Evolutionary conservation across 2,329 filamentous ascomycete genomes (phyloP).

Genomic region (Septoria petroselini): DNA sequence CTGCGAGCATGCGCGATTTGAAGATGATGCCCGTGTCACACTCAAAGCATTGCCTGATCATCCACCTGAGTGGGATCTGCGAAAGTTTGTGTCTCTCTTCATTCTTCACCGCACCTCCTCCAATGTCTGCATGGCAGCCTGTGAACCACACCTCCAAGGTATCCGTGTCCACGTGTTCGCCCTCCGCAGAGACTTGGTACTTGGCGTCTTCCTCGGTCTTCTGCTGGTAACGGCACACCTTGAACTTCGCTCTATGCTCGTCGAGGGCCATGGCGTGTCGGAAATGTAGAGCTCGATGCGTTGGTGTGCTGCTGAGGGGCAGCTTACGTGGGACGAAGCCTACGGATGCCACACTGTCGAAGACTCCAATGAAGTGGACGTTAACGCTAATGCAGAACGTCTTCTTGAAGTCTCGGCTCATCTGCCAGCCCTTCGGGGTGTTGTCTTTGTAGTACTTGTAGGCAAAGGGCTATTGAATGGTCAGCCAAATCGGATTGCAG

Average conservation of each 20-base stretch:
- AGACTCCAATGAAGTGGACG: constrained; percentile 47
- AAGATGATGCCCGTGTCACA: constrained; percentile 49
- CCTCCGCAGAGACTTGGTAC: constrained; percentile 24
- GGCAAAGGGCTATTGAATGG: constrained; percentile 37
- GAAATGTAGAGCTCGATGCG: constrained; percentile 40
- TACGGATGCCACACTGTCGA: constrained; percentile 45
- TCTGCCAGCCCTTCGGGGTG: constrained; percentile 40
- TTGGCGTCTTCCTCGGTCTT: constrained; percentile 27
- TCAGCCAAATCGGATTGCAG: background rate
- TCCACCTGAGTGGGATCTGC: constrained; percentile 49
- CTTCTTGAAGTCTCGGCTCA: constrained; percentile 45
- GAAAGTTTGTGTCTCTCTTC: constrained; percentile 45
- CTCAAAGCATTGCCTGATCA: constrained; percentile 49
- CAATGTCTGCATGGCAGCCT: constrained; percentile 46
- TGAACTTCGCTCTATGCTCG: constrained; percentile 47
- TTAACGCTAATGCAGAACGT: constrained; percentile 47
- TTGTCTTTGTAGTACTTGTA: constrained; percentile 48
- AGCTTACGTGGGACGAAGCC: constrained; percentile 43
- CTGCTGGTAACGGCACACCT: constrained; percentile 41
- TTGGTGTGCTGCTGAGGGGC: constrained; percentile 41
- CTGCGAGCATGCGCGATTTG: constrained; percentile 41
- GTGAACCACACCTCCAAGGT: constrained; percentile 46
- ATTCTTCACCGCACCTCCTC: constrained; percentile 46
- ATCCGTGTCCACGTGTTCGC: constrained; percentile 21
- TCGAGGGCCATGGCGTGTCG: constrained; percentile 48